Conservation (phyloP, 768 basidiomycete genomes). For the Kondoa malvinella region DNA sequence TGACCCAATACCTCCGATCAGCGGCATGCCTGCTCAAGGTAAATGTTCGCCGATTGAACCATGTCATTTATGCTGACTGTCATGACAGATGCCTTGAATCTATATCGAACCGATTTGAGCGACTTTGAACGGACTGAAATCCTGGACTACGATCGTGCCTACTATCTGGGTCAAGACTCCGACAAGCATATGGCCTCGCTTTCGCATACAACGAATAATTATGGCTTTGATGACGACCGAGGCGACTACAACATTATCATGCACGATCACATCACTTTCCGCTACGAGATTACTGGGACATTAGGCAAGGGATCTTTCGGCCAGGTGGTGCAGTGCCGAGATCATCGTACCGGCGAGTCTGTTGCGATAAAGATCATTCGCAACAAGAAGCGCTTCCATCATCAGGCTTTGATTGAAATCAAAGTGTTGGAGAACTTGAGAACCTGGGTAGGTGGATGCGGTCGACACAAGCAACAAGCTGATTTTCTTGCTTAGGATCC, state of each 20-base stretch:
- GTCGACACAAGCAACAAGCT: background rate
- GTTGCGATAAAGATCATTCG: conserved; percentile 98
- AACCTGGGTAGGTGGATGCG: conserved; percentile 65
- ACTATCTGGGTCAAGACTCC: conserved; percentile 59
- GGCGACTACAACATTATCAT: conserved; percentile 86
- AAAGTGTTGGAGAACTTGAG: conserved; percentile 90
- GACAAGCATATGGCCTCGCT: conserved; percentile 65
- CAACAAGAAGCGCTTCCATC: conserved; percentile 97
- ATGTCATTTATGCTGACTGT: background rate
- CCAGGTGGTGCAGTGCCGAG: conserved; percentile 86
- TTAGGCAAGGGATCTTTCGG: conserved; percentile 98
- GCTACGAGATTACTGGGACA: conserved; percentile 84
- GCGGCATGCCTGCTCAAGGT: conserved; percentile 55
- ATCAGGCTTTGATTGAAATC: conserved; percentile 96
- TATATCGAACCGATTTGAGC: conserved; percentile 49
- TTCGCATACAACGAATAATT: conserved; percentile 63
- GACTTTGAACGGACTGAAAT: conserved; percentile 83
- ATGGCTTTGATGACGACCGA: conserved; percentile 92
- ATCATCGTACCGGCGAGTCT: conserved; percentile 86
- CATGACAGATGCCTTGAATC: conserved; percentile 30
- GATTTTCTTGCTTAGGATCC: conserved; percentile 46
- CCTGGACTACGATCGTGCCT: conserved; percentile 65
- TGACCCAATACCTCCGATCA: conserved; percentile 58
- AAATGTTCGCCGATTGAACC: conserved; percentile 28
- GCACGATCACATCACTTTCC: conserved; percentile 84